Conservation (phyloP, 2,329 filamentous ascomycete species). For the Fusarium piperis region DNA sequence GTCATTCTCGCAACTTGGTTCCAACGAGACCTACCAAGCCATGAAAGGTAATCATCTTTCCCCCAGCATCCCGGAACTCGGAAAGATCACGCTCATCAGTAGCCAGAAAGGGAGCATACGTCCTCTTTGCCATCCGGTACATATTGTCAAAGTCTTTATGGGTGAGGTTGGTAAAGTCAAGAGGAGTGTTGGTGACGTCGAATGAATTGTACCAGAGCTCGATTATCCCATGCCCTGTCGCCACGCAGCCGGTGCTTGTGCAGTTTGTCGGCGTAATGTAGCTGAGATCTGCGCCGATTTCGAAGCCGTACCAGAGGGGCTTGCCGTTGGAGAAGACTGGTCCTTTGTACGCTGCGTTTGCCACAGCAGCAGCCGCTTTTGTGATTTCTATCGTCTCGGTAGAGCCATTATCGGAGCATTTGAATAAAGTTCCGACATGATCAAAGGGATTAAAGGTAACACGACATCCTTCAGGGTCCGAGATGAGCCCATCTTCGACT, state of each 20-base stretch:
- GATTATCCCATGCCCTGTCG: neutral
- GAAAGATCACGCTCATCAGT: constrained; percentile 14
- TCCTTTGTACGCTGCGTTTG: constrained; percentile 12
- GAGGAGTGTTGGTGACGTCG: neutral
- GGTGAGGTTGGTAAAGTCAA: neutral
- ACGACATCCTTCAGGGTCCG: constrained; percentile 13
- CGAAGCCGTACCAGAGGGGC: constrained; percentile 7
- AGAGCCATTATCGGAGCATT: neutral
- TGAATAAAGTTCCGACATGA: constrained; percentile 3
- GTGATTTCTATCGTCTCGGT: neutral
- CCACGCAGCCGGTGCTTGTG: neutral
- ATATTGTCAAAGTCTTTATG: constrained; percentile 6
- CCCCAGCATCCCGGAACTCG: constrained; percentile 18
- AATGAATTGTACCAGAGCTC: neutral
- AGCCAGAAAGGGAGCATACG: neutral
- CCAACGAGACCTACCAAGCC: constrained; percentile 8
- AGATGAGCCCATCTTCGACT: constrained; percentile 36
- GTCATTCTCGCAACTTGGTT: neutral
- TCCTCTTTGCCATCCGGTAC: neutral
- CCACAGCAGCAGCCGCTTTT: constrained; percentile 1
- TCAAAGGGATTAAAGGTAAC: neutral
- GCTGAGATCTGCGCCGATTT: neutral
- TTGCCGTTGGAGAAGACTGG: constrained; percentile 16
- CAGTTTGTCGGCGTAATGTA: neutral
- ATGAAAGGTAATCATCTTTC: constrained; percentile 26